phyloP scores from a whole-genome alignment of 2,329 filamentous ascomycete genomes.

The Plectosphaerella cucumerina region DNA sequence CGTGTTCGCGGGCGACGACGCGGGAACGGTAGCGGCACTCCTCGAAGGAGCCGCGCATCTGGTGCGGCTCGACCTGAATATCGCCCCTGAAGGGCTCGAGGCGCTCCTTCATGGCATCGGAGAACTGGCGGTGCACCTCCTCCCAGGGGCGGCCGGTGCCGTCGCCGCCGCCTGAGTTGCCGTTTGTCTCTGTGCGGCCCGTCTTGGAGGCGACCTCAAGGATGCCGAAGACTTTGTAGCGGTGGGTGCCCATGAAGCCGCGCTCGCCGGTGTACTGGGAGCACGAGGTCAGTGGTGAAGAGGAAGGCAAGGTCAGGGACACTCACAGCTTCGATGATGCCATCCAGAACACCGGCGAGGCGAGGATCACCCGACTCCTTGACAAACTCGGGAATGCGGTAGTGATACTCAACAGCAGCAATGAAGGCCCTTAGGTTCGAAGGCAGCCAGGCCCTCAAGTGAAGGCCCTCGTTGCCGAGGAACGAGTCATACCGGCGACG shows the following conservation, averaged over 20 bases:
- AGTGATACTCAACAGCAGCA: constrained; percentile 49
- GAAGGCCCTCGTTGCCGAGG: constrained; percentile 46
- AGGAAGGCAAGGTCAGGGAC: too few species aligned
- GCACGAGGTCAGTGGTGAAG: too few species aligned
- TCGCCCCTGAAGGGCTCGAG: constrained; percentile 44
- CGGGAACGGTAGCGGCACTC: constrained; percentile 47
- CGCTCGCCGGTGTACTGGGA: constrained; percentile 45
- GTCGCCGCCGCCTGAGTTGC: constrained; percentile 40
- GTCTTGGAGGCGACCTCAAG: constrained; percentile 50
- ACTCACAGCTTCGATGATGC: constrained; percentile 42
- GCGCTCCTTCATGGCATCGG: constrained; percentile 49
- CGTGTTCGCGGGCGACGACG: constrained; percentile 37
- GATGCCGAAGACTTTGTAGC: constrained; percentile 55
- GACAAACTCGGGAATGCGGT: constrained; percentile 49
- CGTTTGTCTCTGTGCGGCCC: constrained; percentile 48
- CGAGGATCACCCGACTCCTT: constrained; percentile 43
- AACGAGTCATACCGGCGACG: constrained; percentile 48
- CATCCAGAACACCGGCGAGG: constrained; percentile 48
- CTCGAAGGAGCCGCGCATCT: constrained; percentile 51
- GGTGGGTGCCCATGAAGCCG: constrained; percentile 52
- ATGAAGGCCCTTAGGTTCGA: constrained; percentile 52
- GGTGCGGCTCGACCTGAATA: constrained; percentile 42
- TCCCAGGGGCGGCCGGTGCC: constrained; percentile 41
- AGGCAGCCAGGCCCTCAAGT: constrained; percentile 49
- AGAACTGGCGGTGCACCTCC: constrained; percentile 46